Evolutionary conservation across 2,329 filamentous ascomycete species (phyloP), one percentile per base, ranked within the genome.

Genomic region (Pezicula rhizophila): DNA sequence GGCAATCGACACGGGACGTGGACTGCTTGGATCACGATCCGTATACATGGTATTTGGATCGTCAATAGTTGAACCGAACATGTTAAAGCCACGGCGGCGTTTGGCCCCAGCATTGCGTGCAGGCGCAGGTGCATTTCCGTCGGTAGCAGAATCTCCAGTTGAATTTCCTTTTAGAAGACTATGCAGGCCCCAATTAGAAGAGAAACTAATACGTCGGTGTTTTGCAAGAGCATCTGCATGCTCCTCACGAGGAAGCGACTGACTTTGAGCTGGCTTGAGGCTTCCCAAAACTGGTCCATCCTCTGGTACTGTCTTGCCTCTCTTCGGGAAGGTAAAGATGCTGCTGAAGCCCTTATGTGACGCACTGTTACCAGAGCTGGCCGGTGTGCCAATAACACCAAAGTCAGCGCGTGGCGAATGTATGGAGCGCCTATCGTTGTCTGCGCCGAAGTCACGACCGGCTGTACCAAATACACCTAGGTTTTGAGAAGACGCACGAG

Each of bases 201-300:
- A 74, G 40, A 83, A 73, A 58, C 78, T 83, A 33, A 78, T 76
- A 35, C 78, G 74, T 20, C 80, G 79, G 43, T 53, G 50, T 66
- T 64, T 79, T 53, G 60, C 73, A 64, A 68, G 67, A 53, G 62
- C 70, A 60, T 76, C 85, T 15, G 40, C 18, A 57, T 64, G 66
- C 11, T 82, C 80, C 18, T 78, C 86, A 15, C 78, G 72, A 5
- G 88, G 88, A 56, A 93, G 81, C 0, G 88, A 92, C 61, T 89
- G 86, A 59, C 86, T 90, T 62, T 92, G 86, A 0, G 79, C 77
- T 26, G 79, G 69, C 60, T 87, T 88, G 12, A 91, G 70, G 17
- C 78, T 82, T 1, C 88, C 88, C 7, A 90, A 67, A 1, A 78
- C 72, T 5, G 83, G 84, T 0, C 84, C 82, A 26, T 81, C 76